A percentile compares a stretch with the other conserved stretches of the same genome.
Conservation (phyloP, 2,329 filamentous ascomycete genomes). For the Xylaria sp. region DNA sequence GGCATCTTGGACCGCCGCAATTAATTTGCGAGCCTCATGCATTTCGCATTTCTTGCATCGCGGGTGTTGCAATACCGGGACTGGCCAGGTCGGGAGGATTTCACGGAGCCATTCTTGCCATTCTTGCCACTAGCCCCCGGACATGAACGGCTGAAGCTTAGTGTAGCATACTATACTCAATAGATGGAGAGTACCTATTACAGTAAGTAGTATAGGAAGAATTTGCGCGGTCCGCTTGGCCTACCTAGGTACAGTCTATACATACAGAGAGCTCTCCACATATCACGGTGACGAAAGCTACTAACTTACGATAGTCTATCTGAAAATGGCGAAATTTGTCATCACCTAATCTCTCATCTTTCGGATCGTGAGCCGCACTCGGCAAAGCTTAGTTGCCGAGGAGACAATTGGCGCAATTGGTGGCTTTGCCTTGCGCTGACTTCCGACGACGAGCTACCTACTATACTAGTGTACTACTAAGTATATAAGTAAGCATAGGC, state of each 20-base stretch:
- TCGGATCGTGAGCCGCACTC: conserved; percentile 38
- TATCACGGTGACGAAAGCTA: conserved; percentile 32
- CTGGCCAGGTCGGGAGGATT: conserved; percentile 30
- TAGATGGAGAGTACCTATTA: background rate
- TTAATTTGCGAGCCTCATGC: conserved; percentile 18
- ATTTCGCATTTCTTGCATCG: conserved; percentile 6
- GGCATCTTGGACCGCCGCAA: conserved; percentile 11
- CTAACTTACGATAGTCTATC: conserved; percentile 19
- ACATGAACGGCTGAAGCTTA: conserved; percentile 21
- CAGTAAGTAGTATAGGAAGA: conserved; percentile 3
- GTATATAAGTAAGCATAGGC: conserved; percentile 2
- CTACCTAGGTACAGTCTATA: background rate
- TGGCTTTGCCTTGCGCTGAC: conserved; percentile 19
- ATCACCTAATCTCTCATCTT: conserved; percentile 36
- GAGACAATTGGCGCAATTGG: conserved; percentile 19
- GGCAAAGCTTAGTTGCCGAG: conserved; percentile 37
- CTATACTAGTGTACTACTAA: too few relatives aligned
- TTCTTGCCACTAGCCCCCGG: conserved; percentile 8
- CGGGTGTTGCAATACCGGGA: background rate
- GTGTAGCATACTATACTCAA: conserved; percentile 11
- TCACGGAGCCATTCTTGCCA: conserved; percentile 23
- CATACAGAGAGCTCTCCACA: conserved; percentile 32
- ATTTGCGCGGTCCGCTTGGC: conserved; percentile 11
- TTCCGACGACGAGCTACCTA: conserved; percentile 14
- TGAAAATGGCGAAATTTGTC: conserved; percentile 33